Base-by-base conservation (phyloP, 2,329 filamentous ascomycete genomes). In the Paraconiothyrium sp. region DNA sequence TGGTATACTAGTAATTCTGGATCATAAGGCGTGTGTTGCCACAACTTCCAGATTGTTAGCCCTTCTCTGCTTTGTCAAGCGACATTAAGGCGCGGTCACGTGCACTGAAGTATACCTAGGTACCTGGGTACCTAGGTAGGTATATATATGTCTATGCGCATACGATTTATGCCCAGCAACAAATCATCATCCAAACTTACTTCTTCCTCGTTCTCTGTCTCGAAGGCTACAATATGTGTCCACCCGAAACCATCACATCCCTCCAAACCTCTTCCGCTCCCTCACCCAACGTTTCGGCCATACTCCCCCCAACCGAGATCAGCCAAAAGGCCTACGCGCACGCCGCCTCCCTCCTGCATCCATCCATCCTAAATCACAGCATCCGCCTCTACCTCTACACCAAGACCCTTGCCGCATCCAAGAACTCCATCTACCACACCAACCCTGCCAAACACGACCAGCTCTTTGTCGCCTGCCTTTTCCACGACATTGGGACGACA, bases 401-500 rank as follows among this genome's bases (percentile, higher is more conserved):
- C 43, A 56, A 66, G 14, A 60, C 60, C 13, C 58, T 75, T 13
- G 69, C 70, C 4, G 55, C 61, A 14, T 79, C 83, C 52, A 44
- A 44, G 13, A 47, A 54, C 2, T 75, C 73, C 4, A 43, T 55
- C n/a, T 75, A 73, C 56, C 56, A 60, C 22, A 61, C 60, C 10
- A 52, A 67, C 32, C 78, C 80, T n/a, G 81, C 82, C 65, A 82
- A 82, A 1, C 64, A 72, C 49, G 85, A 83, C 80, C 67, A 72
- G 5, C 80, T 84, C 50, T 81, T 82, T 50, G 75, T 81, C 34
- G 82, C 89, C 1, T 88, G 85, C 60, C 81, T 94, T 1, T 83
- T 93, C 6, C 91, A 94, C 75, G 91, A 94, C 75, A 90, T 93
- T 60, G 90, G 90, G 13, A 91, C 89, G 0, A 87, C 89, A 0